These are phyloP conservation scores for Herpotrichia juniperi DNA, from an alignment of 2,329 filamentous ascomycete species.

Conservation along the genomic window DNA sequence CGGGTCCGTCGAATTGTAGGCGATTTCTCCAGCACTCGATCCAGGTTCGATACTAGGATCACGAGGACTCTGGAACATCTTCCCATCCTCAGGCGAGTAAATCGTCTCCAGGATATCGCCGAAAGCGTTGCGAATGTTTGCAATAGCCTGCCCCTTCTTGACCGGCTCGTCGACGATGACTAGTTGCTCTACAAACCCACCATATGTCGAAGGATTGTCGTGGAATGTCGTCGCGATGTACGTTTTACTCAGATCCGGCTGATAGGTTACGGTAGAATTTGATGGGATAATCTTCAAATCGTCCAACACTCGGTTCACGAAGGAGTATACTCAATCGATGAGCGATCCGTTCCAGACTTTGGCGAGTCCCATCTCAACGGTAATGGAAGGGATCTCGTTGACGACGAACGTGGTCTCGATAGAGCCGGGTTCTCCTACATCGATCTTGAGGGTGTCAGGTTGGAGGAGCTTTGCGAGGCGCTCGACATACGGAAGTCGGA, in stretches of 20 bases:
- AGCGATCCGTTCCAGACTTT: conserved; percentile 46
- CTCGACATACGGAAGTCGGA: conserved; percentile 44
- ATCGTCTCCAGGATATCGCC: conserved; percentile 45
- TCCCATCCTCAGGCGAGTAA: conserved; percentile 36
- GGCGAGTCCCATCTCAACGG: conserved; percentile 46
- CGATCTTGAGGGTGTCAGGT: conserved; percentile 48
- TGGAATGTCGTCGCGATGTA: conserved; percentile 40
- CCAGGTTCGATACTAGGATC: conserved; percentile 46
- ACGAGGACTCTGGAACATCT: conserved; percentile 41
- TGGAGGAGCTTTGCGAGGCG: conserved; percentile 47
- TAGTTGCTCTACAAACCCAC: conserved; percentile 36
- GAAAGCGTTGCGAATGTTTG: conserved; percentile 42
- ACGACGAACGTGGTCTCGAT: conserved; percentile 49
- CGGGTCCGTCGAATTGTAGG: conserved; percentile 44
- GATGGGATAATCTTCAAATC: conserved; percentile 33
- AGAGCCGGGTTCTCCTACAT: conserved; percentile 45
- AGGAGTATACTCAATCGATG: conserved; percentile 42
- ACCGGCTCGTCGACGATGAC: conserved; percentile 42
- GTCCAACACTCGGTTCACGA: conserved; percentile 32
- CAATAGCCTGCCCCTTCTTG: conserved; percentile 43
- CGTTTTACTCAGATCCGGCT: conserved; percentile 37
- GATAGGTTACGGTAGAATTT: conserved; percentile 33
- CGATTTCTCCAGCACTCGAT: conserved; percentile 38
- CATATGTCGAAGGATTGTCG: conserved; percentile 30
- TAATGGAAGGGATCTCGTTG: conserved; percentile 43